Conservation (phyloP, 352 stramenopile genomes). For the Globisporangium apiculatum region DNA sequence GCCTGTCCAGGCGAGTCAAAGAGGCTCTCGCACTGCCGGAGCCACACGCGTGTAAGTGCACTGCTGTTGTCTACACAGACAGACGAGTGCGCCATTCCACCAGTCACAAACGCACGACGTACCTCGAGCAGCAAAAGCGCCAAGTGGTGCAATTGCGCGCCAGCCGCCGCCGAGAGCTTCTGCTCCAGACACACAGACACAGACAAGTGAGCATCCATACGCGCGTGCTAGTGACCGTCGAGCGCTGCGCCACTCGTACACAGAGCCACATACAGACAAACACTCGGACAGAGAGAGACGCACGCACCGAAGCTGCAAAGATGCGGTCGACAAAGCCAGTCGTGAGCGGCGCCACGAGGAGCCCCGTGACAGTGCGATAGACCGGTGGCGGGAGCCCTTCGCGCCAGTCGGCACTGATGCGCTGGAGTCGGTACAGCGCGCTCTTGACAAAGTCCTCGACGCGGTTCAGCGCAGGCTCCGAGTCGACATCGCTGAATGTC, state of each 20-base stretch:
- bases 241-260: neutral
- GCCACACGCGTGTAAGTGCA: neutral
- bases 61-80: no score
- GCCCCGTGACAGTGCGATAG: constrained; percentile 47
- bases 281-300: neutral
- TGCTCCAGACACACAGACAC: constrained; percentile 8
- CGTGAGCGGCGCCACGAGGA: constrained; percentile 50
- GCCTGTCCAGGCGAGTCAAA: constrained; percentile 48
- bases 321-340: constrained; percentile 45
- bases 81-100: no score
- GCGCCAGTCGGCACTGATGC: constrained; percentile 49
- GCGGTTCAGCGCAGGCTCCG: constrained; percentile 21
- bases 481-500: constrained; percentile 35
- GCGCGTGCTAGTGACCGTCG: no score
- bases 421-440: constrained; percentile 58
- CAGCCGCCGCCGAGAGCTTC: constrained; percentile 42
- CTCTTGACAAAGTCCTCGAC: constrained; percentile 56
- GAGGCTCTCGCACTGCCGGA: constrained; percentile 26
- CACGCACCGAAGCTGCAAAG: constrained; percentile 35
- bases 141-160: constrained; percentile 37
- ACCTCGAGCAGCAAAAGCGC: constrained; percentile 47
- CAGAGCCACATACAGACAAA: neutral
- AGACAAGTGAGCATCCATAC: neutral
- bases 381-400: constrained; percentile 45
- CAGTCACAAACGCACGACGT: constrained; percentile 4